phyloP scores from a whole-genome alignment of 2,329 filamentous ascomycete genomes.

The Sporothrix inflata region DNA sequence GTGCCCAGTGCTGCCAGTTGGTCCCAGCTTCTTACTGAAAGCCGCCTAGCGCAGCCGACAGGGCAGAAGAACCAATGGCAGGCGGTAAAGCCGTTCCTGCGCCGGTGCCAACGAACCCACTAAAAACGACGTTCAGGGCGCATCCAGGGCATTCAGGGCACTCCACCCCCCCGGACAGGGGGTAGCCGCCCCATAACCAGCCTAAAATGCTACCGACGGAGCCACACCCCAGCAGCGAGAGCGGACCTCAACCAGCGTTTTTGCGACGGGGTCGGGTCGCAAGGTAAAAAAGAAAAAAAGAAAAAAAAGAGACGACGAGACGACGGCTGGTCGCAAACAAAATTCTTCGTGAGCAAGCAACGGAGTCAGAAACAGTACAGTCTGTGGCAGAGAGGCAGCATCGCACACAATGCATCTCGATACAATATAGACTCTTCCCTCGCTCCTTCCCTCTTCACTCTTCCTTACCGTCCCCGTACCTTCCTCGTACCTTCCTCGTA shows the following conservation, averaged over 20 bases:
- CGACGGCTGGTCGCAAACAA: neutral
- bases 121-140: neutral
- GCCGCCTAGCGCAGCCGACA: constrained; percentile 17
- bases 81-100: constrained; percentile 17
- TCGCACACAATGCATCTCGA: constrained; percentile 18
- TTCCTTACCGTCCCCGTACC: neutral
- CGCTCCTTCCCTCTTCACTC: neutral
- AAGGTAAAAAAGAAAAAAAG: neutral
- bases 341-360: neutral
- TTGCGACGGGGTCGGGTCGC: constrained; percentile 7
- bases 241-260: constrained; percentile 1
- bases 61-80: neutral
- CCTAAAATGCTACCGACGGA: neutral
- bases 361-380: neutral
- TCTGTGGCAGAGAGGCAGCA: neutral
- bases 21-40: constrained; percentile 19
- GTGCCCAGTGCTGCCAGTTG: neutral
- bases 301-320: neutral
- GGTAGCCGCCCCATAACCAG: neutral
- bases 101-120: constrained; percentile 1
- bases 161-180: neutral
- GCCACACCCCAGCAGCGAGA: neutral
- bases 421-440: constrained; percentile 3
- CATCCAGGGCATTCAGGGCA: neutral
- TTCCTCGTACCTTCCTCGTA: neutral